These are phyloP conservation scores for Daldinia vernicosa DNA, from an alignment of 495 filamentous ascomycete genomes.

Conservation along the genomic window DNA sequence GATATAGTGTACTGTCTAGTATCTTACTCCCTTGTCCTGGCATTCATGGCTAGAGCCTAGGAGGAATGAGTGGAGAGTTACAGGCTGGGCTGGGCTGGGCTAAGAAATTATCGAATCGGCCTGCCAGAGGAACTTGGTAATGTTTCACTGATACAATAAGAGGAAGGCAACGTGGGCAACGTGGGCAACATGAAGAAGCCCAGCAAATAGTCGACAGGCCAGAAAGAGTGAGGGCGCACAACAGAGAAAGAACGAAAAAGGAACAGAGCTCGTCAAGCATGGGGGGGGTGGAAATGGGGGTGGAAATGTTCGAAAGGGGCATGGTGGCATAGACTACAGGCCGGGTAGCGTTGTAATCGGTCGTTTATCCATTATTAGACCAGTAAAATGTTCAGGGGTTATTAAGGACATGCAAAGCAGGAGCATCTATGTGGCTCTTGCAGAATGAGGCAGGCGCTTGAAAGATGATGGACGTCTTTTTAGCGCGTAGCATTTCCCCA, in stretches of 20 bases:
- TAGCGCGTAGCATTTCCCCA: conserved; percentile 29
- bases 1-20: no score
- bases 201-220: conserved; percentile 23
- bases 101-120: conserved; percentile 41
- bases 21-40: conserved; percentile 38
- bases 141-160: conserved; percentile 38
- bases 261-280: conserved; percentile 28
- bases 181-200: conserved; percentile 17
- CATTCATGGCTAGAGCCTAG: conserved; percentile 41
- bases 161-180: conserved; percentile 27
- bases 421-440: conserved; percentile 20
- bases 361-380: conserved; percentile 42
- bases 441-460: conserved; percentile 24
- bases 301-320: conserved; percentile 35
- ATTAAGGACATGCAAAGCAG: conserved; percentile 2
- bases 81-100: conserved; percentile 25
- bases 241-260: conserved; percentile 32
- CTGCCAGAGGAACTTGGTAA: conserved; percentile 27
- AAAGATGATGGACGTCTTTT: conserved; percentile 29
- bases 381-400: conserved; percentile 20
- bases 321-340: conserved; percentile 34
- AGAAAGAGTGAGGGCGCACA: conserved; percentile 21
- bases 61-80: conserved; percentile 35
- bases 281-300: no score
- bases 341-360: conserved; percentile 39